Percentiles rank a stretch among this genome's conserved stretches.
Evolutionary conservation across 1,284 basidiomycete species (phyloP).

Genomic region (Apiotrichum domesticum): DNA sequence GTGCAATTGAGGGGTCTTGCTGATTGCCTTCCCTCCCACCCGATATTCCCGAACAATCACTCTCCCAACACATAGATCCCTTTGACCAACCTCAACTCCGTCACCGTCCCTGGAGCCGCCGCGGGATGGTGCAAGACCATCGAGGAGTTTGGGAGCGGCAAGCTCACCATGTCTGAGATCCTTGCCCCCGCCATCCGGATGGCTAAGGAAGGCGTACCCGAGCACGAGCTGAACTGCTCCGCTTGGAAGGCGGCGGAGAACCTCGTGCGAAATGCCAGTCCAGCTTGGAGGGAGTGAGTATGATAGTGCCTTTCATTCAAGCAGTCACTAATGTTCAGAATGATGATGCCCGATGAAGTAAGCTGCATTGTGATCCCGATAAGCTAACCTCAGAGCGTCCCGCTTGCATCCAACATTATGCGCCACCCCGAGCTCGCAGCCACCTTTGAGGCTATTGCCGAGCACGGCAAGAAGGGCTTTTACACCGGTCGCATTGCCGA

Average conservation of each 20-base stretch:
- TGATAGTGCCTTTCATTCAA: no score
- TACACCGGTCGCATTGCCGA: conserved; percentile 77
- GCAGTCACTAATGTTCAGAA: conserved; percentile 17
- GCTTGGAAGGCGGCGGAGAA: conserved; percentile 72
- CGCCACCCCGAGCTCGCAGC: conserved; percentile 69
- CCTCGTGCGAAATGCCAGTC: conserved; percentile 72
- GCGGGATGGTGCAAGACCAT: conserved; percentile 91
- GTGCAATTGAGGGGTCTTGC: neutral
- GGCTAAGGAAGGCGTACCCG: conserved; percentile 65
- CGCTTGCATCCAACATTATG: conserved; percentile 66
- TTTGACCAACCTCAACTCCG: conserved; percentile 69
- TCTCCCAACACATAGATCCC: conserved; percentile 53
- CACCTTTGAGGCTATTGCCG: conserved; percentile 72
- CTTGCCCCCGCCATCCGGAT: conserved; percentile 77
- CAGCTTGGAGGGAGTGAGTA: conserved; percentile 58
- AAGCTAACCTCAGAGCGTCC: conserved; percentile 20
- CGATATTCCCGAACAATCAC: no score
- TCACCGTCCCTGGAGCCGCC: conserved; percentile 89
- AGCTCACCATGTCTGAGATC: conserved; percentile 69
- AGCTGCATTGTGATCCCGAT: neutral
- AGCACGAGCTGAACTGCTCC: conserved; percentile 60
- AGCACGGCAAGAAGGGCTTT: conserved; percentile 80
- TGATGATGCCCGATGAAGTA: conserved; percentile 43
- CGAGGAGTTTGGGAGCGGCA: conserved; percentile 74
- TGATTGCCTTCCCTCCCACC: neutral